Evolutionary conservation across 1,284 basidiomycete genomes (phyloP).

Genomic region (Sporisorium exsertum): DNA sequence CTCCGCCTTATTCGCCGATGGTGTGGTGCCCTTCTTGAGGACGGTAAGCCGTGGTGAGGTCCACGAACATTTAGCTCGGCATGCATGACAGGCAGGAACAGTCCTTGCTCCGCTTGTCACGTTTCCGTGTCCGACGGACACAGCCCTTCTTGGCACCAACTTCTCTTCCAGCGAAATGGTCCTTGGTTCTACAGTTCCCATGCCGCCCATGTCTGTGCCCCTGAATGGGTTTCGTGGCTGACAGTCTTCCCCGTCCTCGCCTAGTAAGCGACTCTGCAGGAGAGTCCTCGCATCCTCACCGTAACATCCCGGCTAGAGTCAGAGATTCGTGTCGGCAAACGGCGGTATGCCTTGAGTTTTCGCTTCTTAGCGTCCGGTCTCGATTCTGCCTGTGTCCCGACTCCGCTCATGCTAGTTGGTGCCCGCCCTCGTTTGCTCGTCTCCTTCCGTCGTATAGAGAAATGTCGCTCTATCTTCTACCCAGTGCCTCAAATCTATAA

Average conservation of each 20-base stretch:
- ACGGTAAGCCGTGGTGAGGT: not conserved
- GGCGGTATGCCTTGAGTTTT: not conserved
- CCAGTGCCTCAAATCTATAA: conserved; percentile 23
- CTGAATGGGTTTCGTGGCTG: conserved; percentile 1
- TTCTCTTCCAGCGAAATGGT: too few relatives aligned
- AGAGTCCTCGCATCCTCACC: not conserved
- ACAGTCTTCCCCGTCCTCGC: not conserved
- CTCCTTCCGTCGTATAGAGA: not conserved
- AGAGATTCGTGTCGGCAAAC: conserved; percentile 1
- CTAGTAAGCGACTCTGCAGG: not conserved
- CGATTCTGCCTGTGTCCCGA: conserved; percentile 6
- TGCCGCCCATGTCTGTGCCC: conserved; percentile 8
- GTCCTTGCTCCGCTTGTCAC: conserved; percentile 9
- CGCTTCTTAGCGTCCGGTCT: not conserved
- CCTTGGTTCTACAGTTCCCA: too few relatives aligned
- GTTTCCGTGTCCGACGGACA: conserved; percentile 25
- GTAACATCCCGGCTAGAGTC: too few relatives aligned
- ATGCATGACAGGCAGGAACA: conserved; percentile 19
- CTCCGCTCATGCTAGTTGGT: conserved; percentile 21
- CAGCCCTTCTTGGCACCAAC: conserved; percentile 33
- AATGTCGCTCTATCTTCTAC: conserved; percentile 10
- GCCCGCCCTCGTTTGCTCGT: too few relatives aligned
- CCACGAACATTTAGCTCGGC: conserved; percentile 1
- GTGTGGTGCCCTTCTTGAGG: not conserved
- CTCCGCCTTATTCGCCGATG: conserved; percentile 8